Base-by-base conservation (phyloP, 2,329 filamentous ascomycete genomes). In the Beauveria sp. region DNA sequence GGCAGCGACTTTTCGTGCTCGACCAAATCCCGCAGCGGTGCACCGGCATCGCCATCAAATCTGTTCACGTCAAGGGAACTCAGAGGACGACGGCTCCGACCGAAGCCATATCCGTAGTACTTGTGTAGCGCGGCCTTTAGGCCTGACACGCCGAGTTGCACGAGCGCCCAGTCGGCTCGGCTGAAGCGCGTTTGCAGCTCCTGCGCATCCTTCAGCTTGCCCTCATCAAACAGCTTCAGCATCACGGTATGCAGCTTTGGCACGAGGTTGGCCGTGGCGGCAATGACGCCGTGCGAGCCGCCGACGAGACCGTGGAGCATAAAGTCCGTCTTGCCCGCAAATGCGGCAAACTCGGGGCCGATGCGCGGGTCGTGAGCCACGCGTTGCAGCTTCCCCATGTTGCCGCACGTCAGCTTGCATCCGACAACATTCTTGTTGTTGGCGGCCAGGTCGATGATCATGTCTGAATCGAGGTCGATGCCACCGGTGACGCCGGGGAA, bases 361-460 rank as follows among this genome's bases (percentile, higher is more conserved):
- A 60, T 49, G 42, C 50, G 1, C 69, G 70, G 70, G 34, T 73
- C 80, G 61, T 83, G 71, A 63, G 70, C 83, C 67, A 78, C 77
- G 71, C 73, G 72, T 24, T 77, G 76, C 47, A 87, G 77, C 70
- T 87, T 87, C 46, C 85, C 85, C 47, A 84, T 86, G 71, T 87
- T 87, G 16, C 84, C 85, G 66, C 83, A 86, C 9, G 85, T 87
- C 56, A 87, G 75, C 72, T 88, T 88, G 68, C 83, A 83, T 46
- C 86, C 86, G 50, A 84, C 80, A 58, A 88, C 82, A 68, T 87
- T 87, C 57, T 79, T 75, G 63, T 77, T 70, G 66, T 78, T 75
- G 65, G 14, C 55, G 18, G 83, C 77, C 42, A 88, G 75, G 63
- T 78, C 74, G 58, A 82, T 76, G 68, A 88, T 81, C 50, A 75